Conservation (phyloP, 441 rosid species). For the Syzygium syzygioides region DNA sequence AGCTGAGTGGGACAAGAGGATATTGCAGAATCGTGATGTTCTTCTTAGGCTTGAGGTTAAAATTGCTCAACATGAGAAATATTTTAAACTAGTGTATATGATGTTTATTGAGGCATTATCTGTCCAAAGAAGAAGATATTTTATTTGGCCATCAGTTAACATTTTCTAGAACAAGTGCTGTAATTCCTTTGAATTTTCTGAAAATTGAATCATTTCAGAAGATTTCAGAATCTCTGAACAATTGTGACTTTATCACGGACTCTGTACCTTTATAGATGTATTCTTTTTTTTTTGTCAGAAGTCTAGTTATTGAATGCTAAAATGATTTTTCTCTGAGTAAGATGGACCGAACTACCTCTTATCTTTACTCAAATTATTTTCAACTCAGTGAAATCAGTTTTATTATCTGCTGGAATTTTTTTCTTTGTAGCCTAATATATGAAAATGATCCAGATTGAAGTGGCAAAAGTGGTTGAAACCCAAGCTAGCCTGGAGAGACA, state of each 20-base stretch:
- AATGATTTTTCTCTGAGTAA: not conserved
- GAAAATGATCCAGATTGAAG: conserved; percentile 60
- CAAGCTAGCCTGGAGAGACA: conserved; percentile 77
- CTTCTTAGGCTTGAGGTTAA: conserved; percentile 92
- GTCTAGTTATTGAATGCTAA: not conserved
- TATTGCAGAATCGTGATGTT: conserved; percentile 92
- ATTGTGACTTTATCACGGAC: not conserved
- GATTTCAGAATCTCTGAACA: not conserved
- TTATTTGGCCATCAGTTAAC: not conserved
- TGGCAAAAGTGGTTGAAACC: conserved; percentile 94
- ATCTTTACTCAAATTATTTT: not conserved
- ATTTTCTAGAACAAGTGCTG: not conserved
- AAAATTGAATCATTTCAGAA: not conserved
- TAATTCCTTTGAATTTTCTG: not conserved
- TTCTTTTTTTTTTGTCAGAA: not conserved
- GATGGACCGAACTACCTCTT: not conserved
- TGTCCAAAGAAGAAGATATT: not conserved
- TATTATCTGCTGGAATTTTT: not conserved
- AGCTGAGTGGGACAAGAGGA: conserved; percentile 97
- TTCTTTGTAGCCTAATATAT: not conserved
- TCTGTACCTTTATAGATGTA: not conserved
- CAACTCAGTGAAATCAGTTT: not conserved
- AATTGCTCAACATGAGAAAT: not conserved
- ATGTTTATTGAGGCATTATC: not conserved
- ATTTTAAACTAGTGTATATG: not conserved